Percentiles rank a stretch among this genome's conserved stretches.
Evolutionary conservation across 2,329 filamentous ascomycete species (phyloP).

Genomic region (Colletotrichum theobromicola): DNA sequence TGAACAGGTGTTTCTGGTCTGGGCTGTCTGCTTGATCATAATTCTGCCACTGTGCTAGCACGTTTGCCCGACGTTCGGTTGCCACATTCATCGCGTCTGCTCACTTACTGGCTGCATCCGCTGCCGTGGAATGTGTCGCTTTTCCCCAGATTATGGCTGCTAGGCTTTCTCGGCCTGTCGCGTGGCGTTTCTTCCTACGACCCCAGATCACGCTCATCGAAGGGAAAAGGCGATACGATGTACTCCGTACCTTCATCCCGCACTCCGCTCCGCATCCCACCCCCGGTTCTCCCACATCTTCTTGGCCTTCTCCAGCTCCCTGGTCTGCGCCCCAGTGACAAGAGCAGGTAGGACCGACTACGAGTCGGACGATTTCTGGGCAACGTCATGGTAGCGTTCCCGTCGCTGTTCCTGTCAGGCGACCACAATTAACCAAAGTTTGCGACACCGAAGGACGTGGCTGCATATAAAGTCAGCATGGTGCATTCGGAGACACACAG

Average conservation of each 20-base stretch:
- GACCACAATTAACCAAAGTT: not conserved
- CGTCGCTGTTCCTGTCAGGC: not conserved
- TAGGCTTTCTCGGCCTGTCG: not conserved
- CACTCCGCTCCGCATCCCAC: not conserved
- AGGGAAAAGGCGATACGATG: not conserved
- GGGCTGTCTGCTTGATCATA: not conserved
- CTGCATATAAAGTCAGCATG: slow-evolving; percentile 16
- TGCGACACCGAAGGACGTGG: not conserved
- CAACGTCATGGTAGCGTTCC: slow-evolving; percentile 15
- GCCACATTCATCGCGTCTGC: not conserved
- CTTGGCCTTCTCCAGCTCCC: not conserved
- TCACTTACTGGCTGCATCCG: not conserved
- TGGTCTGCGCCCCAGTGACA: slow-evolving; percentile 5
- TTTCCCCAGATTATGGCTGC: slow-evolving; percentile 11
- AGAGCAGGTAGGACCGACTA: slow-evolving; percentile 15
- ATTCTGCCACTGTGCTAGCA: not conserved
- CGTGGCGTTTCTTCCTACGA: slow-evolving; percentile 2
- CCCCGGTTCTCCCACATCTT: not conserved
- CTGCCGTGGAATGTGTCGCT: not conserved
- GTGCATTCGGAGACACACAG: not conserved
- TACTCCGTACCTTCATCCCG: not conserved
- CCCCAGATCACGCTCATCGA: not conserved
- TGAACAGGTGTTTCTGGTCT: not conserved
- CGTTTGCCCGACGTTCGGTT: not conserved
- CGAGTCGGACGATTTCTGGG: slow-evolving; percentile 5